Conservation (phyloP, 2,329 filamentous ascomycete species). For the Botrytis medusae region DNA sequence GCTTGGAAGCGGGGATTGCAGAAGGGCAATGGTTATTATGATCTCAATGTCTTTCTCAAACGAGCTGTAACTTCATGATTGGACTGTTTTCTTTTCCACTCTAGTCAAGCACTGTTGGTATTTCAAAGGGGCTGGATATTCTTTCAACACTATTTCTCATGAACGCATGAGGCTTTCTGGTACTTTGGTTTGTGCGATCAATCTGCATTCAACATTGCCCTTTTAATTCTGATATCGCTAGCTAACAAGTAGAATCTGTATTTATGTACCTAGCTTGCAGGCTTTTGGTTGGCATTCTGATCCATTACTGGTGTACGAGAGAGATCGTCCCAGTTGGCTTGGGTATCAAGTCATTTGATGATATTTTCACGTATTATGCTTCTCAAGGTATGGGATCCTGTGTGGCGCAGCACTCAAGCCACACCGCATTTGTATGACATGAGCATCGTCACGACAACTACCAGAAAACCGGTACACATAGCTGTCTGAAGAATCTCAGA, state of each 20-base stretch:
- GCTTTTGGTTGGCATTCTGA: background rate
- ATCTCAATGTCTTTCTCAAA: constrained; percentile 31
- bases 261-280: background rate
- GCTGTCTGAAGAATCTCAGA: background rate
- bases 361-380: background rate
- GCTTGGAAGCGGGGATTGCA: constrained; percentile 36
- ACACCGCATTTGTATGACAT: background rate
- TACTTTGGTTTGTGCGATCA: background rate
- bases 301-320: background rate
- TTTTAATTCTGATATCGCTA: background rate
- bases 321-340: background rate
- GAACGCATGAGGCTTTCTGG: background rate
- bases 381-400: background rate
- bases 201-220: background rate
- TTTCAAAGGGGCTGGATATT: background rate
- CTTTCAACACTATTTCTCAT: background rate
- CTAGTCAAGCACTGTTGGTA: background rate
- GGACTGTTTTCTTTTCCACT: background rate
- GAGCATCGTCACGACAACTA: background rate
- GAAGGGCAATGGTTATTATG: constrained; percentile 38
- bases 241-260: background rate
- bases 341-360: background rate
- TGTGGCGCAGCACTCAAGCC: background rate
- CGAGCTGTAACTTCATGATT: background rate
- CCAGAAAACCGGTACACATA: background rate